phyloP scores from a whole-genome alignment of 2,329 filamentous ascomycete species.

The Arthrobotrys iridis region DNA sequence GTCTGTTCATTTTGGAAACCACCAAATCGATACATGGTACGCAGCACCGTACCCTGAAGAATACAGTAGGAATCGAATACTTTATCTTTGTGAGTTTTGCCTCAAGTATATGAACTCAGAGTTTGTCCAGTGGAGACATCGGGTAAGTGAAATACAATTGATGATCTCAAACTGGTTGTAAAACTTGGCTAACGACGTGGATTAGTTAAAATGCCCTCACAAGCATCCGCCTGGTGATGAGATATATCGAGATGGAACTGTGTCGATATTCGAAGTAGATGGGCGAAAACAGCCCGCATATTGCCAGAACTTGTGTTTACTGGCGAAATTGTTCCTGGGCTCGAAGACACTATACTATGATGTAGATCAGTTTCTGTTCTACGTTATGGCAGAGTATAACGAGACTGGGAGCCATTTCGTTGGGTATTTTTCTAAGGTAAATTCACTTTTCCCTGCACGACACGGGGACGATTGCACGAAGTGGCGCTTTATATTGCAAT shows the following conservation, averaged over 20 bases:
- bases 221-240: slow-evolving; percentile 98
- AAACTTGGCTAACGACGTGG: slow-evolving; percentile 56
- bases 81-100: slow-evolving; percentile 99
- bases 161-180: background rate
- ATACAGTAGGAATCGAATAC: slow-evolving; percentile 92
- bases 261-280: slow-evolving; percentile 97
- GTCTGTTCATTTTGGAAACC: slow-evolving; percentile 96
- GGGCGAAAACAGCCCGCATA: slow-evolving; percentile 98
- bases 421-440: slow-evolving; percentile 91
- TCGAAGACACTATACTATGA: slow-evolving; percentile 99
- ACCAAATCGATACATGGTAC: slow-evolving; percentile 99
- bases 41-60: slow-evolving; percentile 97
- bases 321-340: slow-evolving; percentile 96
- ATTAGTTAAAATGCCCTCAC: slow-evolving; percentile 78
- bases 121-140: slow-evolving; percentile 97
- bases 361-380: slow-evolving; percentile 95
- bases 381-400: slow-evolving; percentile 94
- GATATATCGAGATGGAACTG: slow-evolving; percentile 89
- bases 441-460: slow-evolving; percentile 2
- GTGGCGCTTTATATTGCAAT: background rate
- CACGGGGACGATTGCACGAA: background rate
- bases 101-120: slow-evolving; percentile 99
- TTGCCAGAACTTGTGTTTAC: slow-evolving; percentile 94
- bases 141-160: slow-evolving; percentile 65
- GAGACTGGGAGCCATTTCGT: slow-evolving; percentile 94